Evolutionary conservation across 345 rosid species (phyloP).

Genomic region (Populus simonii): DNA sequence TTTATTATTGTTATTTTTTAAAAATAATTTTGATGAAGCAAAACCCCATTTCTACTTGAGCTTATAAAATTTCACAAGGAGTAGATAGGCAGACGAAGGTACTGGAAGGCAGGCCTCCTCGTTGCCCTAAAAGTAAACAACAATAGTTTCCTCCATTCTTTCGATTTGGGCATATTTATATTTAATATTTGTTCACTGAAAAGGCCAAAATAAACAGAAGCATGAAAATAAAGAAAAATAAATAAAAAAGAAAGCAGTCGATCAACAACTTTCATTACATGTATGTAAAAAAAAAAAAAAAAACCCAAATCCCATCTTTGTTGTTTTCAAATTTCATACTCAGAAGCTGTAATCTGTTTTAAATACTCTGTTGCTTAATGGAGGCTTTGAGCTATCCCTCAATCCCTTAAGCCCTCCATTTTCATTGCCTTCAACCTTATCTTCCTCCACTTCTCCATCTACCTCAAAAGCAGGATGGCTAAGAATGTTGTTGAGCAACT

Average conservation of each 20-base stretch:
- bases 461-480: conserved; percentile 76
- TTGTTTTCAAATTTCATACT: neutral
- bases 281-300: neutral
- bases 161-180: neutral
- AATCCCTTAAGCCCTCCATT: conserved; percentile 14
- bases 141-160: no score
- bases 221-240: neutral
- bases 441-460: conserved; percentile 23
- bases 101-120: no score
- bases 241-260: neutral
- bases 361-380: conserved; percentile 11
- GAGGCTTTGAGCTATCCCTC: neutral
- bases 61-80: no score
- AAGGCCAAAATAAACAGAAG: neutral
- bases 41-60: no score
- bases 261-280: neutral
- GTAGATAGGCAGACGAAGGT: no score
- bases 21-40: no score
- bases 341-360: conserved; percentile 28
- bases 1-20: no score
- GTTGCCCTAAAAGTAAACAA: no score
- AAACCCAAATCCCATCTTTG: neutral
- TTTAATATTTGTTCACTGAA: neutral
- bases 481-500: conserved; percentile 56
- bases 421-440: neutral